Evolutionary conservation across 192 early-diverging fungal genomes (phyloP), one percentile per base, ranked within the genome.

Genomic region (Mortierella hygrophila): DNA sequence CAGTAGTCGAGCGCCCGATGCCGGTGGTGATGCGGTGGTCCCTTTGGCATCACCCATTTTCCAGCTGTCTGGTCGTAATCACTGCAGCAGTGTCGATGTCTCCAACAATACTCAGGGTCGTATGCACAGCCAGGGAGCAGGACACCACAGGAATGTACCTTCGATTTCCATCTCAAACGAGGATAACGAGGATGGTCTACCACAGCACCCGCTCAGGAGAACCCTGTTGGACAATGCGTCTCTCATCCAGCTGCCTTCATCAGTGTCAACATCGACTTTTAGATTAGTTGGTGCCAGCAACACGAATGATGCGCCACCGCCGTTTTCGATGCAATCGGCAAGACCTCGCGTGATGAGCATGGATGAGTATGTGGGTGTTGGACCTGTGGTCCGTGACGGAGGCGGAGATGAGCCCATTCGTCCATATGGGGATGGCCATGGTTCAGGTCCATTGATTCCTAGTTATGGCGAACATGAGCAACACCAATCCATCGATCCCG

Each of bases 311-410:
- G 32, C 32, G 7, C 46, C 74, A 18, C 29, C 70, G 35, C 44
- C 77, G 15, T 42, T 40, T 20, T 78, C 47, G 4, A 16, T 42
- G 4, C 21, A 52, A 15, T 15, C 69, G 26, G 5, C 60, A 8
- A 29, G 77, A 68, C 75, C 83, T 20, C 68, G 75, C 1, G 75
- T 85, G 35, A 69, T 85, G 75, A 85, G 74, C 29, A 80, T 85
- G 78, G 83, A 85, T 21, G 78, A 85, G 21, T 85, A 85, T 47
- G 57, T 85, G 26, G 83, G 78, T 4, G 52, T 77, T 5, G 83
- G 55, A 42, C 73, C 65, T n/a, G 70, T 77, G 23, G 57, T 20
- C 5, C 57, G 71, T 32, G 63, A 68, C 40, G 52, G 68, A 49
- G 52, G 68, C 18, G 20, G 23, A 32, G 41, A 42, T 44, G 57